These are phyloP conservation scores for Leishmania tropica DNA, from an alignment of 208 protist species.

Conservation along the genomic window DNA sequence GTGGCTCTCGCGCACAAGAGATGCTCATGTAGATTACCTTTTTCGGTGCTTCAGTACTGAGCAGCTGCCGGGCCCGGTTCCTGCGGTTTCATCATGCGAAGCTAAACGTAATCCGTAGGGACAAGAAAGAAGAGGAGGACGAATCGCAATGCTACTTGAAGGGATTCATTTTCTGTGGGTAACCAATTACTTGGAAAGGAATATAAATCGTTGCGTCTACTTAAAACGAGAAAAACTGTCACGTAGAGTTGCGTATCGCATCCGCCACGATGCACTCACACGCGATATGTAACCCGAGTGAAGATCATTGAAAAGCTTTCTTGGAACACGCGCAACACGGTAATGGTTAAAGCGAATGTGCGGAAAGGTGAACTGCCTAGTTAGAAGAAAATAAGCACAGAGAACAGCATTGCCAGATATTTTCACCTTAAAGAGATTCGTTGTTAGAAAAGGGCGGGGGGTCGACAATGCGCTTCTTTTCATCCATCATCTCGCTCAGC, in stretches of 20 bases:
- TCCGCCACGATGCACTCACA: not conserved
- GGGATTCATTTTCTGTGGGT: too few species aligned
- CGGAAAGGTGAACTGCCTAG: too few species aligned
- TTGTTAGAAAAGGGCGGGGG: conserved; percentile 21
- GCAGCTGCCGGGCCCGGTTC: not conserved
- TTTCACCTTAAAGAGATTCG: conserved; percentile 13
- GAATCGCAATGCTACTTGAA: not conserved
- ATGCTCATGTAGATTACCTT: not conserved
- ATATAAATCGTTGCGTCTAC: not conserved
- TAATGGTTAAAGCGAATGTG: not conserved
- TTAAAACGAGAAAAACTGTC: not conserved
- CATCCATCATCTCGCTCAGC: conserved; percentile 28
- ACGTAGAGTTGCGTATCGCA: not conserved
- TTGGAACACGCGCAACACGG: not conserved
- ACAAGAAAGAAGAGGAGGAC: not conserved
- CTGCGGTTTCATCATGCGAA: not conserved
- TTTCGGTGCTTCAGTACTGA: not conserved
- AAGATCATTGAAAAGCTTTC: not conserved
- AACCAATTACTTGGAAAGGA: not conserved
- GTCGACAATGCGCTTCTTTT: conserved; percentile 31
- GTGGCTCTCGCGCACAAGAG: not conserved
- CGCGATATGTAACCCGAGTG: not conserved
- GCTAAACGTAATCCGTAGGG: not conserved
- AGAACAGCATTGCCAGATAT: not conserved
- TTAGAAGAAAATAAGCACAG: not conserved